Base-by-base conservation (phyloP, 2,329 filamentous ascomycete species). In the Penicillium sclerotiorum region DNA sequence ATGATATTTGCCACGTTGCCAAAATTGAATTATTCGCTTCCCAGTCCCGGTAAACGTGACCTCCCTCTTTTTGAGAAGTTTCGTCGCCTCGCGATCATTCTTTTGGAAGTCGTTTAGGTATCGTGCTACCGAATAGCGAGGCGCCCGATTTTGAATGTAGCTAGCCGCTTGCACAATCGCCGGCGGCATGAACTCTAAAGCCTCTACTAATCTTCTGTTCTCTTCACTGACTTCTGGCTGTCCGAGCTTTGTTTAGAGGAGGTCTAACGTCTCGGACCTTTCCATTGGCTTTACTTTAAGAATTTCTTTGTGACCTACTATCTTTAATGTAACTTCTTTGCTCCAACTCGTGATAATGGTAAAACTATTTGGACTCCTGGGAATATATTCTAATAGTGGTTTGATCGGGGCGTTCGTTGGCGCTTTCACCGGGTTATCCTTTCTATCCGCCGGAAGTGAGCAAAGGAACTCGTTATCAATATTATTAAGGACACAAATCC, bases 1-100 rank as follows among this genome's bases (percentile, higher is more conserved):
- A 71, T 3, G 66, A 66, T 18, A 70, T 64, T 45, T 64, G 58
- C 68, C 62, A 70, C 1, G 66, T 70, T 12, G 49, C 33, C 5
- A 65, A 8, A 30, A 68, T 58, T 2, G 58, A 62, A 35, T 67
- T 65, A 11, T 57, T 56, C 8, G 57, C 58, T 20, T 56, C 50
- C 30, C 44, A 36, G 36, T 67, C 59, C 47, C 61, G 49, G 25
- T 54, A 46, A 8, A 63, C 7, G 7, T 48, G 39, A 5, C 59
- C 58, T 8, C 47, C 12, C 73, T 65, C 23, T 62, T 12, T n/a
- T 64, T 47, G 0, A 73, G 48, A 9, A 72, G 62, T n/a, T 23
- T 46, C 8, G 15, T 38, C 47, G 58, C 58, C 25, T 64, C 62
- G 30, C 49, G 33, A 9, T 72, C 64, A 52, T 62, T 69, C 37